Evolutionary conservation across 2,329 filamentous ascomycete species (phyloP), one percentile per base, ranked within the genome.

Genomic region (Colletotrichum sp.): DNA sequence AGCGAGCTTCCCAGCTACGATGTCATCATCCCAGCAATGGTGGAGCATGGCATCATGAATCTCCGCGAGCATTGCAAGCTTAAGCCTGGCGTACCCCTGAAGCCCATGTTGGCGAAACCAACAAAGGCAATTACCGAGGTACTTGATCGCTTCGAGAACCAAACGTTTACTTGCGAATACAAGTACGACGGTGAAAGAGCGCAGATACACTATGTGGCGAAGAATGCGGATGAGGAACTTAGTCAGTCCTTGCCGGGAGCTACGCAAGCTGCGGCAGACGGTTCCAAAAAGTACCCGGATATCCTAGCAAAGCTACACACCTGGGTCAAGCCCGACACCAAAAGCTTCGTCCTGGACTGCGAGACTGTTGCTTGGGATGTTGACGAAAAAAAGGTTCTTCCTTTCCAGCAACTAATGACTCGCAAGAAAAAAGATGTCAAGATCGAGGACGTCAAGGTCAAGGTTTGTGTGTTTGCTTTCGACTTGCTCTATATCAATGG

Each of bases 111-210:
- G 87, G 97, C 97, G 24, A 99, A 99, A 81, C 97, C 97, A 5
- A 99, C 97, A 12, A 99, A 99, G 84, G 96, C 97, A 7, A 98
- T 99, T 80, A 98, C 96, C 1, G 97, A 99, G 85, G 97, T 99
- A 1, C 90, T 99, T 13, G 96, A 99, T 84, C 94, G 97, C 7
- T 99, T 99, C 79, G 97, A 99, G 83, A 93, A 94, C 78, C 97
- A 98, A 82, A 94, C 94, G 30, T 99, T 99, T 81, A 99, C 97
- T 2, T 99, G 97, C 86, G 97, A 99, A 84, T 99, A 98, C 89
- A 99, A 99, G 85, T 99, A 99, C 82, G 97, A 99, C 81, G 97
- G 97, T 65, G 97, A 99, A 85, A 91, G 97, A 82, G 97, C 97
- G n/a, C 97, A 99, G 83, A 99, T 99, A 67, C 97, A 99, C 83